phyloP scores from a whole-genome alignment of 202 grass and related monocot genomes.

The Musa balbisiana region DNA sequence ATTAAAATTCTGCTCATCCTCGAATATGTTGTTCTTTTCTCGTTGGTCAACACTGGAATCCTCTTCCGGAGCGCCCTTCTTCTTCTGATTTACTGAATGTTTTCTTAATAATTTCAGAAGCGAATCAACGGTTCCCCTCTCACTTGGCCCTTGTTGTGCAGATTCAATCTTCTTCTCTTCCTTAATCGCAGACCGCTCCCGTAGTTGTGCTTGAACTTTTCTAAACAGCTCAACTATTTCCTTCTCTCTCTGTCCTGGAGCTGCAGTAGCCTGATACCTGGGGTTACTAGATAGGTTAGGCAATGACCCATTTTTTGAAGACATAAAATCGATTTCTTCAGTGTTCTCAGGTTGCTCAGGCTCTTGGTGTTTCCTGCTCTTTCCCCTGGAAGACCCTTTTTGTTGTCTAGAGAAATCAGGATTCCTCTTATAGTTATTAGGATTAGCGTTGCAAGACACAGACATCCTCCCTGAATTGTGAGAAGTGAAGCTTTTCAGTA shows the following conservation, averaged over 20 bases:
- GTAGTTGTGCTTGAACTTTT: slow-evolving; percentile 57
- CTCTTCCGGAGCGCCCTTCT: slow-evolving; percentile 30
- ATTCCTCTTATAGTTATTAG: slow-evolving; percentile 54
- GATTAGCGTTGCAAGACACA: slow-evolving; percentile 34
- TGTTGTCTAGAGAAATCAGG: slow-evolving; percentile 37
- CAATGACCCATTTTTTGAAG: slow-evolving; percentile 59
- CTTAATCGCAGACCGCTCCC: slow-evolving; percentile 34
- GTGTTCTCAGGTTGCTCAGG: slow-evolving; percentile 45
- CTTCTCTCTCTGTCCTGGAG: slow-evolving; percentile 48
- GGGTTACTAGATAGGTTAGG: slow-evolving; percentile 38
- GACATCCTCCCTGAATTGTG: slow-evolving; percentile 30
- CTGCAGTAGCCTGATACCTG: slow-evolving; percentile 33
- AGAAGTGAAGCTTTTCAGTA: slow-evolving; percentile 28
- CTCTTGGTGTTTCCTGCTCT: slow-evolving; percentile 51
- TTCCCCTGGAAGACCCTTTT: slow-evolving; percentile 30
- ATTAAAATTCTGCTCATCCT: slow-evolving; percentile 36
- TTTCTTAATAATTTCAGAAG: slow-evolving; percentile 68
- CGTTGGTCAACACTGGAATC: slow-evolving; percentile 33
- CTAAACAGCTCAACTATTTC: slow-evolving; percentile 68
- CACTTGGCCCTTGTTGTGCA: slow-evolving; percentile 45
- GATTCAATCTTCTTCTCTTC: slow-evolving; percentile 61
- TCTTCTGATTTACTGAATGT: slow-evolving; percentile 47
- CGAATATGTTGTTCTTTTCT: slow-evolving; percentile 34
- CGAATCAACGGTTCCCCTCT: slow-evolving; percentile 51
- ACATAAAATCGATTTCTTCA: slow-evolving; percentile 48